phyloP scores from a whole-genome alignment of 1,284 basidiomycete genomes.

The Gymnopus androsaceus region DNA sequence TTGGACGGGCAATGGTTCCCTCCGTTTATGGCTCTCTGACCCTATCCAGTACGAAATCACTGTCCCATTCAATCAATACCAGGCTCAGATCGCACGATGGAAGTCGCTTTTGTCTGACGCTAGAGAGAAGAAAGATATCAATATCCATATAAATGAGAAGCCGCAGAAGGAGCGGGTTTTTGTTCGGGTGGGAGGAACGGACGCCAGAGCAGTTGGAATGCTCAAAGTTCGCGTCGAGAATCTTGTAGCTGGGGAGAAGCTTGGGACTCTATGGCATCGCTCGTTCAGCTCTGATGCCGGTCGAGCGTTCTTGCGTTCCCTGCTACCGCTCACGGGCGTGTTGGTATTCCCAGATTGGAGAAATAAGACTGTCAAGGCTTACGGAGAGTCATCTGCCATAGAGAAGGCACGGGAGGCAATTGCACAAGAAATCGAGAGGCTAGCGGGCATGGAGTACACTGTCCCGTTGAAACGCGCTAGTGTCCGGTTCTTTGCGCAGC shows the following conservation, averaged over 20 bases:
- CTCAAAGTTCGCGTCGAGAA: slow-evolving; percentile 62
- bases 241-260: slow-evolving; percentile 48
- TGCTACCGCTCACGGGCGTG: slow-evolving; percentile 39
- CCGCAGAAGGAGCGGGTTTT: slow-evolving; percentile 21
- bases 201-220: slow-evolving; percentile 51
- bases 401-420: slow-evolving; percentile 42
- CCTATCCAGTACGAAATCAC: slow-evolving; percentile 45
- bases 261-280: slow-evolving; percentile 51
- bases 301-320: slow-evolving; percentile 35
- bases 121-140: slow-evolving; percentile 4
- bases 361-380: slow-evolving; percentile 40
- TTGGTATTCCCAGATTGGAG: slow-evolving; percentile 46
- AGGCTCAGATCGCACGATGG: slow-evolving; percentile 52
- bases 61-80: slow-evolving; percentile 49
- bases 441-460: slow-evolving; percentile 42
- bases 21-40: slow-evolving; percentile 42
- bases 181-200: slow-evolving; percentile 40
- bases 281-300: slow-evolving; percentile 33
- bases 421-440: slow-evolving; percentile 41
- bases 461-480: slow-evolving; percentile 35
- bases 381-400: slow-evolving; percentile 37
- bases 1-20: slow-evolving; percentile 29
- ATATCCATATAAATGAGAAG: slow-evolving; percentile 5
- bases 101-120: slow-evolving; percentile 34
- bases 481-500: slow-evolving; percentile 49